phyloP scores from a whole-genome alignment of 495 filamentous ascomycete genomes.

The Aspergillus incahuasiensis region DNA sequence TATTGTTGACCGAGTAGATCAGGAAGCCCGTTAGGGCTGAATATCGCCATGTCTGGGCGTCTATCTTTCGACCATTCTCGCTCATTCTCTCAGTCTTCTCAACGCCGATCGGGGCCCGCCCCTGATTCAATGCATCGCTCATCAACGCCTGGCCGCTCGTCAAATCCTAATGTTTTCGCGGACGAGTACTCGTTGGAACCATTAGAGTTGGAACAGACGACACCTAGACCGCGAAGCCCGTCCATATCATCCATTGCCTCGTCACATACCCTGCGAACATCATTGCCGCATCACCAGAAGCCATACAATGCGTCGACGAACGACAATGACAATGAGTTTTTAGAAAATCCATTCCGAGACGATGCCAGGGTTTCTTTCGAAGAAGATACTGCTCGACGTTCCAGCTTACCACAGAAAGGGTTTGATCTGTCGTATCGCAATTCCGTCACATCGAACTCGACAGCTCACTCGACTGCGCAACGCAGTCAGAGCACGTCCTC shows the following conservation, averaged over 20 bases:
- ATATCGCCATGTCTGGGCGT: constrained; percentile 43
- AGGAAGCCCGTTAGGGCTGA: constrained; percentile 45
- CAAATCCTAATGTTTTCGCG: constrained; percentile 50
- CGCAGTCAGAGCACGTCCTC: constrained; percentile 42
- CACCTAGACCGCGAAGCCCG: constrained; percentile 29
- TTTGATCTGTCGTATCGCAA: constrained; percentile 33
- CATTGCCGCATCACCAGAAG: constrained; percentile 22
- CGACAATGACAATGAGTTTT: constrained; percentile 21
- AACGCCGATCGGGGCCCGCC: constrained; percentile 24
- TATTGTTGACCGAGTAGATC: constrained; percentile 20
- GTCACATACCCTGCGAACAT: constrained; percentile 34
- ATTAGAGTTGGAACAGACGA: constrained; percentile 33
- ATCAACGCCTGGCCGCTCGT: constrained; percentile 33
- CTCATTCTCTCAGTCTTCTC: constrained; percentile 37
- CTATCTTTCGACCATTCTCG: constrained; percentile 41
- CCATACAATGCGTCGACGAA: constrained; percentile 22
- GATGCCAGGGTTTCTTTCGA: constrained; percentile 36
- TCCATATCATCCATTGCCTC: constrained; percentile 32
- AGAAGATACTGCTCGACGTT: constrained; percentile 34
- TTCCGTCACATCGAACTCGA: constrained; percentile 31
- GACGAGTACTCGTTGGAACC: constrained; percentile 50
- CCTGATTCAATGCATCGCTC: constrained; percentile 33
- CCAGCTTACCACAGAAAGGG: constrained; percentile 39
- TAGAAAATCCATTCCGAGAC: constrained; percentile 42
- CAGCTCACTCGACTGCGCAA: constrained; percentile 29